Evolutionary conservation across 2,329 filamentous ascomycete genomes (phyloP).

Genomic region (Endothia cerciana): DNA sequence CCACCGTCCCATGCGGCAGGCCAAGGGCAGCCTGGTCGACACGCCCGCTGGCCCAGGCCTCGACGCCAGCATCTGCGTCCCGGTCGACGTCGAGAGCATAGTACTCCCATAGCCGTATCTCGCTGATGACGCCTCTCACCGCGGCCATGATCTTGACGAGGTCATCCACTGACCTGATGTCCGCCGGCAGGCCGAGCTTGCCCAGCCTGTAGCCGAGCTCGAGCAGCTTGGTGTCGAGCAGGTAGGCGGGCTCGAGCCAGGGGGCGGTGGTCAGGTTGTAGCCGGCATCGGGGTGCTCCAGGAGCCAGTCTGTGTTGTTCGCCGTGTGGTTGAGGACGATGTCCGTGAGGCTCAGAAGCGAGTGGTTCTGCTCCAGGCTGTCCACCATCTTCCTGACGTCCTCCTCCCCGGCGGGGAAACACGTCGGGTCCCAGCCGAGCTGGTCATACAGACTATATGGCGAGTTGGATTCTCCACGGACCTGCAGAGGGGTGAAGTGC

Average conservation of each 20-base stretch:
- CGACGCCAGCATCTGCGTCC: conserved; percentile 69
- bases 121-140: conserved; percentile 78
- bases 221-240: conserved; percentile 65
- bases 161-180: conserved; percentile 72
- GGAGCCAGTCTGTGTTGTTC: conserved; percentile 91
- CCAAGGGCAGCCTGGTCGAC: conserved; percentile 45
- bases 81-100: conserved; percentile 82
- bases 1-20: conserved; percentile 52
- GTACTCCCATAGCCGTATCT: conserved; percentile 88
- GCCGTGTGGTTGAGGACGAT: conserved; percentile 99
- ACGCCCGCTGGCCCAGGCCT: conserved; percentile 69
- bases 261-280: conserved; percentile 94
- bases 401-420: conserved; percentile 83
- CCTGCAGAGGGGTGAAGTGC: conserved; percentile 93
- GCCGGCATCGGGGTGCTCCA: conserved; percentile 91
- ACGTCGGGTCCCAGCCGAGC: conserved; percentile 77
- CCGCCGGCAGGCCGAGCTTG: conserved; percentile 73
- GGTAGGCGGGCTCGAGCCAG: conserved; percentile 67
- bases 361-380: conserved; percentile 83
- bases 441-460: conserved; percentile 98
- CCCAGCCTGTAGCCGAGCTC: conserved; percentile 78
- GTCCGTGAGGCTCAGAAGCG: conserved; percentile 86
- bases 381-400: conserved; percentile 78
- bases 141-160: conserved; percentile 81
- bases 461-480: conserved; percentile 87